phyloP scores from a whole-genome alignment of 768 basidiomycete genomes.

The Calocybe cyanea region DNA sequence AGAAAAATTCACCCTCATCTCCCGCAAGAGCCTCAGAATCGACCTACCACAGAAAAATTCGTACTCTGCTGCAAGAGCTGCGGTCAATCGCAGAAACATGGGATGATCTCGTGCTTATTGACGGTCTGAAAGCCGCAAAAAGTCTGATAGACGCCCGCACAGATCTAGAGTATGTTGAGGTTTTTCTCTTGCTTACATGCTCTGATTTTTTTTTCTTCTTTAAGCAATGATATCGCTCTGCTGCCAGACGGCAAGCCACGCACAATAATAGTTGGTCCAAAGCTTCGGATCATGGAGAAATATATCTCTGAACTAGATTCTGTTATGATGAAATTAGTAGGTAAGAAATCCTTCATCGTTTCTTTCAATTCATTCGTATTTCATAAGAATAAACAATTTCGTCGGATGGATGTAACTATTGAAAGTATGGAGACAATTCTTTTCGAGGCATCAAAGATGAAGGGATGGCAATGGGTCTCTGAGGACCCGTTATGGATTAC shows the following conservation, averaged over 20 bases:
- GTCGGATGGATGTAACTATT: conserved; percentile 56
- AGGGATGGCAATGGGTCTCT: conserved; percentile 69
- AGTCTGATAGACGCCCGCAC: conserved; percentile 75
- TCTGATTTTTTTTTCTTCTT: conserved; percentile 9
- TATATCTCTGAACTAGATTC: conserved; percentile 55
- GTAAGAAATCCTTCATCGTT: conserved; percentile 15
- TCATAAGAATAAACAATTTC: conserved; percentile 67
- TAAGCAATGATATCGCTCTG: conserved; percentile 61
- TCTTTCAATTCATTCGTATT: neutral
- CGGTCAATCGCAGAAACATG: conserved; percentile 62
- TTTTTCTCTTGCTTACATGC: neutral
- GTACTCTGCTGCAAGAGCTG: conserved; percentile 66
- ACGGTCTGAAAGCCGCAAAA: conserved; percentile 74
- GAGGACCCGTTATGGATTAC: conserved; percentile 78
- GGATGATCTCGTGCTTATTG: conserved; percentile 78
- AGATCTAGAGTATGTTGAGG: conserved; percentile 69
- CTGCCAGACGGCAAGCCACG: conserved; percentile 55
- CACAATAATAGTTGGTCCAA: conserved; percentile 58
- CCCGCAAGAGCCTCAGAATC: conserved; percentile 59
- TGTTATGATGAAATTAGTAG: conserved; percentile 63
- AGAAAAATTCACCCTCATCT: conserved; percentile 37
- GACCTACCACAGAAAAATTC: conserved; percentile 76
- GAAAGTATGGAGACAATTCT: conserved; percentile 64
- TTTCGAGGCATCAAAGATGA: conserved; percentile 64
- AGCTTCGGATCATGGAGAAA: conserved; percentile 64